Base-by-base conservation (phyloP, 176 grass and related monocot species). In the Saccharum officinarum region DNA sequence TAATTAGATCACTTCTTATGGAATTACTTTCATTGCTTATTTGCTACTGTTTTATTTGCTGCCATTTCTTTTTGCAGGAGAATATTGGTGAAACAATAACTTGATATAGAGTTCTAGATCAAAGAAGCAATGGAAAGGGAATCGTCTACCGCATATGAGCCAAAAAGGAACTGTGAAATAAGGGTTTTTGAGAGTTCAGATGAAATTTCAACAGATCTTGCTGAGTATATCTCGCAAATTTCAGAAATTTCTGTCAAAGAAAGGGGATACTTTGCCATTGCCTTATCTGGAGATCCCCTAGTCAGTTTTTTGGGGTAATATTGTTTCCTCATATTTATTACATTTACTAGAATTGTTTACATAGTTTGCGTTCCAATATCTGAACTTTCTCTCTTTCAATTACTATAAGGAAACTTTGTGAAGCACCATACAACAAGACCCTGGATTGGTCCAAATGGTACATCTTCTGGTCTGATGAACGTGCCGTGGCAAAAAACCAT, bases 401-500 rank as follows among this genome's bases (percentile, higher is more conserved):
- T 86, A 50, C 38, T 71, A 33, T 66, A 86, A 99, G 97, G 82
- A 99, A 97, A 96, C 94, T 99, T 46, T 99, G 94, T 78, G 92
- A 99, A 87, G 82, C 80, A 8, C 97, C 97, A 28, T 97, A 99
- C 57, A 95, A 80, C 75, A 99, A 94, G 88, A 99, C 94, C 23
- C 71, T 99, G 70, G 97, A 99, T 87, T 99, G 97, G 97, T 92
- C 97, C 22, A 99, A 97, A 77, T 99, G 97, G 97, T 99, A 92
- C 62, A 79, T 99, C 60, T 92, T 99, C 81, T 99, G 97, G 97
- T 89, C 90, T 74, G 97, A 99, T 44, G 97, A 99, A 57, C 90
- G 94, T 57, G 97, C 94, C 12, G 97, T 99, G 17, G 89, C 94
- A 78, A 99, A 99, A 84, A 99, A 90, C 34, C 97, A 99, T 87